Evolutionary conservation across 768 basidiomycete genomes (phyloP), one percentile per base, ranked within the genome.

Genomic region (Rhizopogon rudus): DNA sequence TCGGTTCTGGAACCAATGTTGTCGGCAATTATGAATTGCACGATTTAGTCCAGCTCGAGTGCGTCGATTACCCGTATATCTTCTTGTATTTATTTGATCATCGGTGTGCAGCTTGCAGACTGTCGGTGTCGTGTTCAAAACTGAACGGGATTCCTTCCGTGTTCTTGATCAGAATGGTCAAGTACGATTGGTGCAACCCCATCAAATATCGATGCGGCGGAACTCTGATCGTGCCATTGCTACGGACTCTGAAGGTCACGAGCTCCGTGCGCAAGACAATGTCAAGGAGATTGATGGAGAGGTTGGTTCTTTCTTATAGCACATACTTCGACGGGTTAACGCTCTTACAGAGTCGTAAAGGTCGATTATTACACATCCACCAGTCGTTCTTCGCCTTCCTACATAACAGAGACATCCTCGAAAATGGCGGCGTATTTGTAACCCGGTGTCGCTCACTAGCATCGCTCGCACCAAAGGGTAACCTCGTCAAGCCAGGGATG

Each of bases 31-130:
- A 95, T 65, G 96, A 98, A 67, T 71, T 98, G 41, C 97, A 99
- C 65, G 96, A 99, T 67, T 74, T 99, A 55, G 93, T 99, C 35
- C 94, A 96, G 75, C 81, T 99, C 14, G 96, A 98, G 94, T 96
- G 69, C 61, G 93, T 80, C 12, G 3, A 46, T 20, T 3, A 4
- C 31, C 3, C 44, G 35, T 42, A 17, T 8, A 20, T 14, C 14
- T 52, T 44, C 40, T 59, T 54, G 22, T 56, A 41, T 59, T 60
- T 55, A 60, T 64, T 41, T 9, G 31, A 45, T 16, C n/a, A 14
- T 45, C 17, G 39, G 14, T 44, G 29, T 29, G 28, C 62, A 98
- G 94, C 70, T 80, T 84, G 31, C 91, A 94, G 69, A 96, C 94
- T 5, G 93, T 94, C 37, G 97, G 94, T 67, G 93, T 98, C 57